Evolutionary conservation across 371 early-diverging fungal genomes (phyloP), one percentile per base, ranked within the genome.

Genomic region (Mortierella sp.): DNA sequence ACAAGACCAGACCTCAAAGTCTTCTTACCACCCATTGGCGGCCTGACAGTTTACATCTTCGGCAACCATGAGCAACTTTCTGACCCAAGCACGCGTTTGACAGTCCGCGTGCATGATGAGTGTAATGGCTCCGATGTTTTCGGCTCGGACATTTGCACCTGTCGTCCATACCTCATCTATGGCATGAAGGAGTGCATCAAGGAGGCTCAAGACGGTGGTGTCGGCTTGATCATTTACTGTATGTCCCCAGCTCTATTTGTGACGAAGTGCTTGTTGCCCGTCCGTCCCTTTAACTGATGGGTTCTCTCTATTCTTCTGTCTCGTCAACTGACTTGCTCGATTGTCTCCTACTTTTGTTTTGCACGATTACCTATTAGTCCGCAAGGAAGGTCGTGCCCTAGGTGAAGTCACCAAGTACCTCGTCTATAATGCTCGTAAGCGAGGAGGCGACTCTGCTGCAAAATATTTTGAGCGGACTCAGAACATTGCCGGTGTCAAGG

Each of bases 321-420:
- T 31, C 24, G 19, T 27, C 30, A n/a, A 27, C 3, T 46, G 26
- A 30, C 43, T 18, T 6, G 42, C n/a, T n/a, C n/a, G n/a, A n/a
- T n/a, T n/a, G n/a, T n/a, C n/a, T n/a, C n/a, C n/a, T n/a, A n/a
- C n/a, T n/a, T 45, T 27, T 38, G 43, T 18, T 2, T n/a, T 34
- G 34, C 34, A 34, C 10, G 10, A 34, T 34, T 18, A 13, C 19
- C 23, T 34, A 24, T 30, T 59, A 89, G 89, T 94, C 83, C 87
- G 94, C 55, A 97, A 97, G 78, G 97, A 97, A 83, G 97, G 97
- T 9, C 89, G 97, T 58, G 96, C 97, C 0, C 74, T 97, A 49
- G 98, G 98, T 58, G 98, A 97, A 71, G 97, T 97, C n/a, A 97
- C 96, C 34, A 97, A 97, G 80, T 97, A 96, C 64, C 85, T 97